Evolutionary conservation across 1,284 basidiomycete genomes (phyloP), one percentile per base, ranked within the genome.

Genomic region (Trichosporon sp.): DNA sequence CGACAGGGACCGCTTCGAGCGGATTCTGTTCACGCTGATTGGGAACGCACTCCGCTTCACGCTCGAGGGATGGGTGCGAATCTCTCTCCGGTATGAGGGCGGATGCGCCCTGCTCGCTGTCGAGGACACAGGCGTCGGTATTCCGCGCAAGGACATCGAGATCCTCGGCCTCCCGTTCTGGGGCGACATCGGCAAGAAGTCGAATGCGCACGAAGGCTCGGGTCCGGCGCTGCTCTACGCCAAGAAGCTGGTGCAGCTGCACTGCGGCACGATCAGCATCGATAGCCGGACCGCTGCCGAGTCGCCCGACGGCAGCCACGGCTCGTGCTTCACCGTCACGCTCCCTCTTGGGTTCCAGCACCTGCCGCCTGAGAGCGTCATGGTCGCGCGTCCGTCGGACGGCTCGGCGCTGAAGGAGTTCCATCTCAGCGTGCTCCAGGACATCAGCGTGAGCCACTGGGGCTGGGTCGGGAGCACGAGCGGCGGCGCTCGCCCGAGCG

Each of bases 11-110:
- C 31, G 35, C 3, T 67, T 37, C 19, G 65, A 67, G 51, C 32
- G 38, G n/a, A 59, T 67, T 32, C 74, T 83, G 19, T 84, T 80
- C 78, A 84, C 83, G 68, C 75, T 85, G 4, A 74, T 84, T 65
- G 80, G 79, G 19, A 69, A 69, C 35, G 68, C 68, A 3, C 67
- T 68, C 19, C 56, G 56, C 11, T 68, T 63, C 65, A 69, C 68
- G 35, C 32, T 40, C 16, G 14, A 16, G 8, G 63, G 63, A 32
- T 38, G 32, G 14, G 38, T 64, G 32, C 32, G 38, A 16, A 21
- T 64, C 63, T n/a, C 14, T n/a, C 35, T 64, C 19, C 63, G 32
- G 7, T 64, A 64, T 31, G 63, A 64, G 35, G 63, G 38, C 37
- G 16, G n/a, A 1, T n/a, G 38, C 3, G 63, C 63, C 11, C 11